phyloP scores from a whole-genome alignment of 2,329 filamentous ascomycete genomes.

The Penicillium digitatum region DNA sequence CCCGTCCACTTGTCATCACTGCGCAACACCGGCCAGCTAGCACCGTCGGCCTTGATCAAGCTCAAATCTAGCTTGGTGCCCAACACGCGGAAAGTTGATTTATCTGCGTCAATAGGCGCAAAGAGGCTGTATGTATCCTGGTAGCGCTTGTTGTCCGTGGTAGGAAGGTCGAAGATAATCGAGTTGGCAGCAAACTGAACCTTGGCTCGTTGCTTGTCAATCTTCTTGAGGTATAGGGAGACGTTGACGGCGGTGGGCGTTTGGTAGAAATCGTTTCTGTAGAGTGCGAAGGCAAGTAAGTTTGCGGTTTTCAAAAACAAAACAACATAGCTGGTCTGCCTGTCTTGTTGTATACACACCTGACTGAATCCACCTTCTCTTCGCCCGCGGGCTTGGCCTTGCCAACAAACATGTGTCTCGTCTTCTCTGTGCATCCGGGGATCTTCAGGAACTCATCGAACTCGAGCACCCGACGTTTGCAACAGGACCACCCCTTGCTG shows the following conservation, averaged over 20 bases:
- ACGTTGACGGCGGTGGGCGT: conserved; percentile 80
- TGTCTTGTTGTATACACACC: conserved; percentile 49
- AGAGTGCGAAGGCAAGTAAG: background rate
- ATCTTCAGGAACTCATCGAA: conserved; percentile 99
- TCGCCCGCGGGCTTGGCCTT: conserved; percentile 64
- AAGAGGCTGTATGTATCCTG: conserved; percentile 70
- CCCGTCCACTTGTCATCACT: conserved; percentile 69
- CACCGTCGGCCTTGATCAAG: conserved; percentile 67
- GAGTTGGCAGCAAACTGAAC: conserved; percentile 63
- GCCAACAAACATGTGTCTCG: conserved; percentile 77
- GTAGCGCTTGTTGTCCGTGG: conserved; percentile 80
- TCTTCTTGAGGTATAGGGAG: conserved; percentile 95
- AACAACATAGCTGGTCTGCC: background rate
- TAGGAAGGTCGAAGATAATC: conserved; percentile 77
- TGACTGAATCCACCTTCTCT: conserved; percentile 72
- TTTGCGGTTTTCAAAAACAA: background rate
- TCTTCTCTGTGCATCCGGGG: conserved; percentile 79
- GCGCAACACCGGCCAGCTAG: conserved; percentile 79
- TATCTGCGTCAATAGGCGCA: conserved; percentile 68
- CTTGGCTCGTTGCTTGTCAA: conserved; percentile 73
- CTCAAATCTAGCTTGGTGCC: conserved; percentile 85
- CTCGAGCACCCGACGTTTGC: conserved; percentile 89
- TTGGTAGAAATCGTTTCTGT: conserved; percentile 88
- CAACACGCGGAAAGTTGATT: conserved; percentile 74
- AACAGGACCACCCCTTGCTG: conserved; percentile 96